Evolutionary conservation across 169 alveolate genomes (phyloP).

Genomic region (Plasmodium gaboni): DNA sequence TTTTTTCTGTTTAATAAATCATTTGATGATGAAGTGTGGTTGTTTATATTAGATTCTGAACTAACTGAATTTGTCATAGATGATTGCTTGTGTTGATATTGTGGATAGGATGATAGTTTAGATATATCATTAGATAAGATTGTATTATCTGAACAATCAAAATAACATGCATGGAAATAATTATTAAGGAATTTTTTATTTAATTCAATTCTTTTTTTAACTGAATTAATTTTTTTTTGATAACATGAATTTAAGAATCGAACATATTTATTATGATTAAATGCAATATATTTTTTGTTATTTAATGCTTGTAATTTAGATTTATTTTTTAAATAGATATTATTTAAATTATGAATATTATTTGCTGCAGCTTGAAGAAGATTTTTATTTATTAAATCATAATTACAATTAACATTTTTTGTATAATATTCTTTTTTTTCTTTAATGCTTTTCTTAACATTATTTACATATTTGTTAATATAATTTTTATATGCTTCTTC

Average conservation of each 20-base stretch:
- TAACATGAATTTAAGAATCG: constrained; percentile 11
- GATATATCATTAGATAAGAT: constrained; percentile 35
- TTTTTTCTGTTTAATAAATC: background rate
- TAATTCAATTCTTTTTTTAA: constrained; percentile 39
- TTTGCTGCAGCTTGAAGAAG: constrained; percentile 10
- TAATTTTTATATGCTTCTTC: constrained; percentile 44
- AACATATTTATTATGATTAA: constrained; percentile 31
- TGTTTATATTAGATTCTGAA: background rate
- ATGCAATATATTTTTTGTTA: constrained; percentile 25
- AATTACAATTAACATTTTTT: constrained; percentile 11
- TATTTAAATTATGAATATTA: constrained; percentile 1
- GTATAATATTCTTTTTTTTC: constrained; percentile 4
- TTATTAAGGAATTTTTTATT: constrained; percentile 31
- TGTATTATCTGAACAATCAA: constrained; percentile 14
- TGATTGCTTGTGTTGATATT: background rate
- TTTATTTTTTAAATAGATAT: background rate
- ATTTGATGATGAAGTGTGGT: background rate
- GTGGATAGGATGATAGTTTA: constrained; percentile 10
- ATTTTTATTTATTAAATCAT: background rate
- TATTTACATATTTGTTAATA: constrained; percentile 12
- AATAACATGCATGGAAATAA: constrained; percentile 40
- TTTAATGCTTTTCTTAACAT: constrained; percentile 1
- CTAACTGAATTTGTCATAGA: constrained; percentile 3
- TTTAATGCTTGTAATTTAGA: background rate
- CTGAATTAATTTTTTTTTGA: constrained; percentile 7